Conservation (phyloP, 257 asterid species). For the Eucommia ulmoides region DNA sequence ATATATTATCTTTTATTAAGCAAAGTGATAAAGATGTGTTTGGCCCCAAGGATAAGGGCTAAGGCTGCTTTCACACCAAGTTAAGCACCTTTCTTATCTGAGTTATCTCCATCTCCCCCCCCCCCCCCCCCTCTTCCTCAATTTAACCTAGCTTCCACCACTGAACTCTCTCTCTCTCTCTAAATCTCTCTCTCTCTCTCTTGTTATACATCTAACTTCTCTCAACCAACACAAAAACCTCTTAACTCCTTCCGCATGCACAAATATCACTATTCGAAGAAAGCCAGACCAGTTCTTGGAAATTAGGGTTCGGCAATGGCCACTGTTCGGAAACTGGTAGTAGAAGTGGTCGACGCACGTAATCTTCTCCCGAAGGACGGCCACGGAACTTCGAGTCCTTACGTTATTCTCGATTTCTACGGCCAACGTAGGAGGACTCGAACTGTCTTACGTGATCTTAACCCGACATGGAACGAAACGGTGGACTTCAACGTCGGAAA, state of each 20-base stretch:
- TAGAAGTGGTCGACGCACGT: constrained; percentile 69
- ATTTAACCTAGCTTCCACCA: constrained; percentile 22
- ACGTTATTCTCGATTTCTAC: constrained; percentile 57
- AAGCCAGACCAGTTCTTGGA: too few species aligned
- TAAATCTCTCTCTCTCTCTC: not conserved
- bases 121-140: constrained; percentile 3
- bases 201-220: not conserved
- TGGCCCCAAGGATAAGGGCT: constrained; percentile 5
- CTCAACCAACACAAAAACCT: not conserved
- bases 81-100: constrained; percentile 26
- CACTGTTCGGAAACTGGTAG: constrained; percentile 43
- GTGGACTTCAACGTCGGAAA: constrained; percentile 55
- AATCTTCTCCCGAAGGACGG: constrained; percentile 75
- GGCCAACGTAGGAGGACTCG: constrained; percentile 75
- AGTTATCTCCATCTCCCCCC: too few species aligned
- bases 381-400: constrained; percentile 78
- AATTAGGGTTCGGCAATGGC: constrained; percentile 43
- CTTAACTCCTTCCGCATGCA: not conserved
- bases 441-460: constrained; percentile 54
- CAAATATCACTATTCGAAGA: not conserved
- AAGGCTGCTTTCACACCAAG: constrained; percentile 55
- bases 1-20: constrained; percentile 16
- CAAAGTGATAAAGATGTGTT: constrained; percentile 11
- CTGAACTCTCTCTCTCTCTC: constrained; percentile 7
- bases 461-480: constrained; percentile 61